Percentiles rank a stretch among this genome's conserved stretches.
Conservation (phyloP, 2,329 filamentous ascomycete genomes). For the Aspergillus sp. region DNA sequence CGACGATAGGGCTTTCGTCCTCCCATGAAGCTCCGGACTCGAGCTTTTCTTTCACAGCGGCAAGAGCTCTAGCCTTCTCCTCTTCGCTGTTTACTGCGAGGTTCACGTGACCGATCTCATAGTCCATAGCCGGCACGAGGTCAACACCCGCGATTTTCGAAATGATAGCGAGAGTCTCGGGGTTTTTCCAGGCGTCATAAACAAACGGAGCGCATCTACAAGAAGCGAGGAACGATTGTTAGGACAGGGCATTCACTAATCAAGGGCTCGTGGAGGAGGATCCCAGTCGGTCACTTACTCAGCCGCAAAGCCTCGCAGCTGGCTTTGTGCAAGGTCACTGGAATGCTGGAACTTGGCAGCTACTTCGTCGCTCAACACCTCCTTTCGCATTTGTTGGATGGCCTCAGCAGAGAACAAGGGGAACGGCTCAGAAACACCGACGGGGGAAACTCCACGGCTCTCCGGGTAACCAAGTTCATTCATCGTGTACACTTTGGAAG, state of each 20-base stretch:
- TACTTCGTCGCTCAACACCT: conserved; percentile 53
- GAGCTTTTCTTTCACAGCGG: conserved; percentile 31
- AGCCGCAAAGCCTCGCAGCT: conserved; percentile 48
- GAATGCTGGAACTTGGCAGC: conserved; percentile 50
- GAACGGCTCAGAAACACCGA: conserved; percentile 59
- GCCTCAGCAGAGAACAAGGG: conserved; percentile 55
- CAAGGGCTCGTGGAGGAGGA: too few relatives aligned
- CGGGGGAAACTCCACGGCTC: conserved; percentile 51
- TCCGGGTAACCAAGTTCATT: conserved; percentile 51
- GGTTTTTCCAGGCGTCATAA: conserved; percentile 53
- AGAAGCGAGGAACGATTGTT: not conserved
- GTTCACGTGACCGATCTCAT: conserved; percentile 51
- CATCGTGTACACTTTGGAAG: conserved; percentile 51
- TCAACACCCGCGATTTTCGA: conserved; percentile 50
- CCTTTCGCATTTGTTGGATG: conserved; percentile 52
- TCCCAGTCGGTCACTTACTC: conserved; percentile 38
- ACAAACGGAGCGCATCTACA: conserved; percentile 55
- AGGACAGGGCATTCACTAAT: not conserved
- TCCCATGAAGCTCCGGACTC: conserved; percentile 40
- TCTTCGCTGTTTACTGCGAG: conserved; percentile 45
- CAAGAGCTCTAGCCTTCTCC: conserved; percentile 38
- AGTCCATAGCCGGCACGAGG: conserved; percentile 46
- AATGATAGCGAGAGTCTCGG: conserved; percentile 41
- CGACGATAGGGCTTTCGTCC: conserved; percentile 49
- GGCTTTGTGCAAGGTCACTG: conserved; percentile 51